Evolutionary conservation across 192 early-diverging fungal genomes (phyloP).

Genomic region (Coemansia sp.): DNA sequence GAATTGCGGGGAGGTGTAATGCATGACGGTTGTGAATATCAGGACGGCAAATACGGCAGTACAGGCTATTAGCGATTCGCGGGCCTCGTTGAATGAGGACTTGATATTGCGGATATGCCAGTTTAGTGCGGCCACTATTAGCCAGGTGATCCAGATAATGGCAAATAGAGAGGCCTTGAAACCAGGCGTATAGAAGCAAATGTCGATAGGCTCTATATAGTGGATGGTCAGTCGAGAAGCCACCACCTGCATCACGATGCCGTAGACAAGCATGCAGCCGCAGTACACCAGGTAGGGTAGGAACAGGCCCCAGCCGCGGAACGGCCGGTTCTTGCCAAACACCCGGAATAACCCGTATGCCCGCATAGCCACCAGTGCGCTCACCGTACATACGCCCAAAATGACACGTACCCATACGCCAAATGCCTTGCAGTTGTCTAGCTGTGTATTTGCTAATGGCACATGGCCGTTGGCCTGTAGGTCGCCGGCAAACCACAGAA

Average conservation of each 20-base stretch:
- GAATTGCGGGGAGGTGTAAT: slow-evolving; percentile 23
- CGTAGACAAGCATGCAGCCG: slow-evolving; percentile 17
- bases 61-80: slow-evolving; percentile 29
- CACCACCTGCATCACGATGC: slow-evolving; percentile 30
- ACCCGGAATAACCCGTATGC: slow-evolving; percentile 32
- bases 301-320: slow-evolving; percentile 28
- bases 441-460: slow-evolving; percentile 6
- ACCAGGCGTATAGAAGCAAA: slow-evolving; percentile 26
- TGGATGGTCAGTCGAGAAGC: slow-evolving; percentile 5
- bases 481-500: slow-evolving; percentile 37
- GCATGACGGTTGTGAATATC: slow-evolving; percentile 31
- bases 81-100: slow-evolving; percentile 51
- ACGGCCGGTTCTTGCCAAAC: slow-evolving; percentile 29
- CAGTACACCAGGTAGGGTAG: slow-evolving; percentile 19
- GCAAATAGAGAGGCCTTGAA: slow-evolving; percentile 39
- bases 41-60: slow-evolving; percentile 21
- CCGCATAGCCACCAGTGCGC: slow-evolving; percentile 30
- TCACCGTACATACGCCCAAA: slow-evolving; percentile 28
- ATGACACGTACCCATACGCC: slow-evolving; percentile 45
- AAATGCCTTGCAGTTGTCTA: slow-evolving; percentile 35
- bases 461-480: slow-evolving; percentile 33
- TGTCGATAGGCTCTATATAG: slow-evolving; percentile 19
- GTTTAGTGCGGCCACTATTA: slow-evolving; percentile 16
- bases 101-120: slow-evolving; percentile 50
- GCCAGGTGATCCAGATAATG: slow-evolving; percentile 37